These are phyloP conservation scores for Cladosporium sp. DNA, from an alignment of 2,329 filamentous ascomycete species.

Conservation along the genomic window DNA sequence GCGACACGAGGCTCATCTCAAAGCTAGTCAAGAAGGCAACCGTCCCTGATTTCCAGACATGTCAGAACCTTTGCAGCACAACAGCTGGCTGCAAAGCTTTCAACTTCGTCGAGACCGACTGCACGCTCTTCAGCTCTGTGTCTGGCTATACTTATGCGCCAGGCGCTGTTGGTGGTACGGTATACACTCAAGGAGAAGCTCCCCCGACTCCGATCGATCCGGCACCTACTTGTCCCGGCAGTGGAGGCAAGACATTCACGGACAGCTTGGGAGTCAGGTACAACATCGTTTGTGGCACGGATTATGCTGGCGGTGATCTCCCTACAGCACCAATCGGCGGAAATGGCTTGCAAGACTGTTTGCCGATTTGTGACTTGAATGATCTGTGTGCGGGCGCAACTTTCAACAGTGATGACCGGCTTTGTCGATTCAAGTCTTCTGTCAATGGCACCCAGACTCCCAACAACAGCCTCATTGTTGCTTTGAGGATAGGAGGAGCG, in stretches of 20 bases:
- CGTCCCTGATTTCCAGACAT: conserved; percentile 19
- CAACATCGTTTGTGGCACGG: conserved; percentile 18
- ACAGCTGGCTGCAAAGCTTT: conserved; percentile 26
- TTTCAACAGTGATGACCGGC: conserved; percentile 13
- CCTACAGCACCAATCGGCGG: conserved; percentile 13
- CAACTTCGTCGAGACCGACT: conserved; percentile 27
- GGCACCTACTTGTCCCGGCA: conserved; percentile 18
- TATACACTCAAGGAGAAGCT: conserved; percentile 1
- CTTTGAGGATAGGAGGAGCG: conserved; percentile 2
- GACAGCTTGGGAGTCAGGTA: conserved; percentile 18
- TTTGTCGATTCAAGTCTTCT: conserved; percentile 23
- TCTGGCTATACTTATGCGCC: conserved; percentile 21
- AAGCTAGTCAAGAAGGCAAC: conserved; percentile 15
- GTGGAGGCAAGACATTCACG: conserved; percentile 18
- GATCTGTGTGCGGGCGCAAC: conserved; percentile 20
- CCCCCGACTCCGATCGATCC: conserved; percentile 8
- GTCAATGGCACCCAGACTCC: conserved; percentile 15
- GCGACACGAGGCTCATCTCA: conserved; percentile 4
- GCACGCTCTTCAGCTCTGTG: conserved; percentile 27
- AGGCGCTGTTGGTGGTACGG: conserved; percentile 21
- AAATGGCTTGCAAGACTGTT: conserved; percentile 17
- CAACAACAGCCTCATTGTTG: conserved; percentile 17
- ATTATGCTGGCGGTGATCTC: conserved; percentile 19
- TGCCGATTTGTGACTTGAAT: conserved; percentile 19
- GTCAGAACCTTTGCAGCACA: conserved; percentile 22